Base-by-base conservation (phyloP, 1,284 basidiomycete genomes). In the Amylostereum areolatum region DNA sequence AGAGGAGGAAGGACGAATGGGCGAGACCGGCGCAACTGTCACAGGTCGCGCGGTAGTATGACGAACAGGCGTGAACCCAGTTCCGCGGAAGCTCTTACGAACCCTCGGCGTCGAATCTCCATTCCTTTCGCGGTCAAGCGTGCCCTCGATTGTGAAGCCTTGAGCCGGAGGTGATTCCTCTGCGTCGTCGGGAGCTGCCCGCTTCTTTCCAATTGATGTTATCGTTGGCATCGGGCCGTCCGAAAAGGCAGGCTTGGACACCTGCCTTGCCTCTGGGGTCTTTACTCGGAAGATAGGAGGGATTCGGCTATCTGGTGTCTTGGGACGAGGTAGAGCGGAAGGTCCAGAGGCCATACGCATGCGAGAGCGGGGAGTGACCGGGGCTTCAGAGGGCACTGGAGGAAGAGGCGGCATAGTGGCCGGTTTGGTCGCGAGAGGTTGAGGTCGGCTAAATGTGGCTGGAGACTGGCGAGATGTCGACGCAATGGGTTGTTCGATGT, bases 61-160 rank as follows among this genome's bases (percentile, higher is more conserved):
- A 24, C 86, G 78, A 28, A 80, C 71, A 4, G 87, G 87, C 2
- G 86, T 89, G 61, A 89, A 89, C 3, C 86, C 81, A 7, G 77
- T 71, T 18, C 18, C 18, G 46, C 83, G 78, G 42, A 78, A 64
- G 47, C 71, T 75, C 52, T 76, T 81, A 44, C 81, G 57, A 47
- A 77, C 72, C 55, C 78, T 51, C 80, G 75, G 32, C 75, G 70
- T 45, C 78, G 77, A 29, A 81, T 81, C 1, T 80, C 82, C 30
- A 67, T 72, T 27, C 56, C 59, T 33, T 45, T 55, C 48, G 35
- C 70, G 66, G 48, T 67, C 64, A 47, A 55, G 61, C 34, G 73
- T 58, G 51, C 78, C 75, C 18, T 78, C 80, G 5, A 70, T 60
- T 6, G 80, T 83, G 59, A 83, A 81, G 1, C 72, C 80, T 59